These are phyloP conservation scores for Arthromyces matolae DNA, from an alignment of 768 basidiomycete species.

Conservation along the genomic window DNA sequence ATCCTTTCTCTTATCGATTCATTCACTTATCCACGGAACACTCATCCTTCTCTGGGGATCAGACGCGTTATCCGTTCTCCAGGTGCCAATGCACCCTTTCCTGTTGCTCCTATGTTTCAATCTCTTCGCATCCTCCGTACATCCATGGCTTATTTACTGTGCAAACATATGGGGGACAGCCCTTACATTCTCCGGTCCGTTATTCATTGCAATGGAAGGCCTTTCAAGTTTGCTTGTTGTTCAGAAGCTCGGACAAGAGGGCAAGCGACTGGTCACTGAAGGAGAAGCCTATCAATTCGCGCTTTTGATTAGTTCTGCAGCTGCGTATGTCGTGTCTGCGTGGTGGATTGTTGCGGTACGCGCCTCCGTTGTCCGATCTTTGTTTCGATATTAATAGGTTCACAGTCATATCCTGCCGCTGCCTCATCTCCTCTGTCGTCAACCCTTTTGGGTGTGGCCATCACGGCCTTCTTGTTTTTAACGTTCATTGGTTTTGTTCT, in stretches of 20 bases:
- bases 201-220: slow-evolving; percentile 81
- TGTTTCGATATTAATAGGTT: neutral
- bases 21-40: slow-evolving; percentile 81
- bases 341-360: slow-evolving; percentile 84
- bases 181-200: slow-evolving; percentile 67
- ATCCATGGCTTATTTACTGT: slow-evolving; percentile 53
- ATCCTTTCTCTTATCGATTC: slow-evolving; percentile 70
- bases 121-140: slow-evolving; percentile 63
- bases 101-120: slow-evolving; percentile 86
- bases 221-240: slow-evolving; percentile 80
- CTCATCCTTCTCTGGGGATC: slow-evolving; percentile 71
- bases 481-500: slow-evolving; percentile 89
- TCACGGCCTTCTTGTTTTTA: slow-evolving; percentile 87
- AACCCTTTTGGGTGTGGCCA: slow-evolving; percentile 81
- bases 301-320: slow-evolving; percentile 71
- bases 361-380: slow-evolving; percentile 11
- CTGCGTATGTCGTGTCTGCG: slow-evolving; percentile 75
- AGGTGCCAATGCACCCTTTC: slow-evolving; percentile 85
- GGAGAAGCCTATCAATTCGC: slow-evolving; percentile 77
- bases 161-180: slow-evolving; percentile 71
- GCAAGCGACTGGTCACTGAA: slow-evolving; percentile 63
- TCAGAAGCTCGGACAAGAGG: slow-evolving; percentile 77
- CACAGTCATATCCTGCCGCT: slow-evolving; percentile 75
- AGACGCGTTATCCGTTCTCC: slow-evolving; percentile 67
- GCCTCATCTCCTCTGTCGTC: slow-evolving; percentile 84